Base-by-base conservation (phyloP, 176 grass and related monocot genomes). In the Poa annua region DNA sequence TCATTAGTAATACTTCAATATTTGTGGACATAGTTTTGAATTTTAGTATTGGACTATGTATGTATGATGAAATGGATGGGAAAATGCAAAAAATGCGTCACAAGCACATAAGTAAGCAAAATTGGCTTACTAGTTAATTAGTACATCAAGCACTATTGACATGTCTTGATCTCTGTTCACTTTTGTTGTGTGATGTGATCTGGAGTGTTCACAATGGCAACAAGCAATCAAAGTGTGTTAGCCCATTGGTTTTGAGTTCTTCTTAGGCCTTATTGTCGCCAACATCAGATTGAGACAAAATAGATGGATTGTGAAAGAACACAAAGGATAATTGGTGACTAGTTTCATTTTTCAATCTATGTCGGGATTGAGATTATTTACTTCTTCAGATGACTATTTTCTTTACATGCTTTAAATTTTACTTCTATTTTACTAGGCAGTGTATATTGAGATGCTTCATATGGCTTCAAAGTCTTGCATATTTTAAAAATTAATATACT, bases 161-260 rank as follows among this genome's bases (percentile, higher is more conserved):
- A 54, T 78, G 21, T 77, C 77, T 4, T 5, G 13, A 50, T 50
- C 3, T 45, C 61, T 89, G 13, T 53, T 66, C 45, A 70, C 80
- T 73, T 78, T 77, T 90, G 13, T 50, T 50, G 47, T 3, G 12
- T 50, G 48, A 50, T 17, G 21, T 83, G 74, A 73, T 64, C 75
- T 90, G 84, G 84, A 80, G 85, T 90, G 88, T 90, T 90, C 85
- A 90, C 80, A 87, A 80, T 75, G 88, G 84, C 80, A 90, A 90
- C 75, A 26, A 68, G 44, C 85, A 90, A 90, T 87, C 80, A 84
- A 4, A 84, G 48, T 17, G 17, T 24, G n/a, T n/a, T n/a, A 29
- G 29, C 29, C 29, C 49, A n/a, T 67, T 82, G 1, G 38, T 52
- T 85, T 44, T 11, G 8, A 73, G 17, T 56, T 42, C 5, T 67